Conservation (phyloP, 495 filamentous ascomycete species). For the Aeminium ludgeri region DNA sequence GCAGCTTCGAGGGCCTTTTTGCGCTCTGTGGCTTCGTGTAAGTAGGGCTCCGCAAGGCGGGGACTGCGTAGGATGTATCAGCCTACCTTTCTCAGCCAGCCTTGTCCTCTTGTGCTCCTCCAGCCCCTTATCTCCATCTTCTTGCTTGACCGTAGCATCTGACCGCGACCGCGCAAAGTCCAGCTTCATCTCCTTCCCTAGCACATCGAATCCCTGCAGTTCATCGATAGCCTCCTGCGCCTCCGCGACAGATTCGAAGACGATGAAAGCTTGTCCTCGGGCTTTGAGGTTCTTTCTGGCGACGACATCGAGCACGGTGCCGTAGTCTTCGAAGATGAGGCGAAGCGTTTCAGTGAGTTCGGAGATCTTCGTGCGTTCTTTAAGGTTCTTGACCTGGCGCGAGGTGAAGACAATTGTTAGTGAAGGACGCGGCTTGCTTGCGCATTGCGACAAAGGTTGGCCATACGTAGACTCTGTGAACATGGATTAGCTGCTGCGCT, state of each 20-base stretch:
- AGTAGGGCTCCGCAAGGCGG: neutral
- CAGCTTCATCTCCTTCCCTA: slow-evolving; percentile 80
- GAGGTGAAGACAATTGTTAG: neutral
- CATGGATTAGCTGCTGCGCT: slow-evolving; percentile 3
- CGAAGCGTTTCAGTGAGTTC: slow-evolving; percentile 54
- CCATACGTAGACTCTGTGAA: slow-evolving; percentile 14
- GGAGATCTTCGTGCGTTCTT: slow-evolving; percentile 78
- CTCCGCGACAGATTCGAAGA: slow-evolving; percentile 64
- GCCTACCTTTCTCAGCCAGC: slow-evolving; percentile 73
- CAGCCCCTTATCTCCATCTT: slow-evolving; percentile 62
- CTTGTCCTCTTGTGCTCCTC: slow-evolving; percentile 75
- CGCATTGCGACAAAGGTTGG: neutral
- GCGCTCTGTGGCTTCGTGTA: slow-evolving; percentile 45
- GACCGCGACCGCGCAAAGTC: slow-evolving; percentile 73
- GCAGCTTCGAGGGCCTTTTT: slow-evolving; percentile 75
- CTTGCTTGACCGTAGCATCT: slow-evolving; percentile 65
- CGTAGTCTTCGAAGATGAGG: slow-evolving; percentile 80
- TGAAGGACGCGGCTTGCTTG: neutral
- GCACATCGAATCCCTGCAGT: slow-evolving; percentile 84
- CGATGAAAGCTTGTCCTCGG: slow-evolving; percentile 92
- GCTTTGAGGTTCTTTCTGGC: slow-evolving; percentile 83
- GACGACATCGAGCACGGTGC: slow-evolving; percentile 76
- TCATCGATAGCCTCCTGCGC: slow-evolving; percentile 72
- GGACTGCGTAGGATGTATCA: neutral
- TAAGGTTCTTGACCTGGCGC: slow-evolving; percentile 66